Conservation (phyloP, 164 flowering plant species). For the Tetracentron sinense region DNA sequence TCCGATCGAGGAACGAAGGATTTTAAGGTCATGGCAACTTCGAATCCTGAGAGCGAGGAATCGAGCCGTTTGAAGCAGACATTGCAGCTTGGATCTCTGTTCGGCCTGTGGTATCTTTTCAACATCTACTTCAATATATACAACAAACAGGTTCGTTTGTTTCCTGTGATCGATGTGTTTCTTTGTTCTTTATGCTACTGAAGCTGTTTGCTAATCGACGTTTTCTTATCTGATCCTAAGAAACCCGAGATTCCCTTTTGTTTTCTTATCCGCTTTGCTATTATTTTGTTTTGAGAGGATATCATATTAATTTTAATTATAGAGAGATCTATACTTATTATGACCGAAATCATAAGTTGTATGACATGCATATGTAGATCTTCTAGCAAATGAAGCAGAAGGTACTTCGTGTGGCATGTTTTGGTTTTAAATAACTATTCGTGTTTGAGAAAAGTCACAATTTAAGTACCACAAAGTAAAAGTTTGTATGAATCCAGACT, state of each 20-base stretch:
- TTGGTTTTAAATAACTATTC: too few relatives aligned
- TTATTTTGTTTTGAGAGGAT: neutral
- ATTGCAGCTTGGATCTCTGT: slow-evolving; percentile 53
- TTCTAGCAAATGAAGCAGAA: neutral
- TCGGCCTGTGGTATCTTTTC: slow-evolving; percentile 77
- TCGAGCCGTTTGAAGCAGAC: slow-evolving; percentile 21
- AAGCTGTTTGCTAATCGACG: too few relatives aligned
- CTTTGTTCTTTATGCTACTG: slow-evolving; percentile 1
- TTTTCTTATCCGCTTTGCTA: neutral
- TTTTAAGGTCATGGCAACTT: slow-evolving; percentile 31
- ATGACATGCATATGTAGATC: too few relatives aligned
- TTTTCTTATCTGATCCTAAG: neutral
- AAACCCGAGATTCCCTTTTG: neutral
- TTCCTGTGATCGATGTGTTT: neutral
- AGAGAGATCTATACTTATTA: too few relatives aligned
- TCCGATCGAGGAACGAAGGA: slow-evolving; percentile 22
- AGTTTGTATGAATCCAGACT: neutral
- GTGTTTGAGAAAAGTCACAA: too few relatives aligned
- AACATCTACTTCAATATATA: slow-evolving; percentile 86
- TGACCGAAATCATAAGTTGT: too few relatives aligned
- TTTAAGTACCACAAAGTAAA: too few relatives aligned
- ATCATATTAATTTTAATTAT: too few relatives aligned
- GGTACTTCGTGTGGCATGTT: neutral
- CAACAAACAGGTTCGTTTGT: slow-evolving; percentile 66
- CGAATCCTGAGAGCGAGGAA: slow-evolving; percentile 37